Conservation (phyloP, 2,329 filamentous ascomycete genomes). For the Colletotrichum eleusines region DNA sequence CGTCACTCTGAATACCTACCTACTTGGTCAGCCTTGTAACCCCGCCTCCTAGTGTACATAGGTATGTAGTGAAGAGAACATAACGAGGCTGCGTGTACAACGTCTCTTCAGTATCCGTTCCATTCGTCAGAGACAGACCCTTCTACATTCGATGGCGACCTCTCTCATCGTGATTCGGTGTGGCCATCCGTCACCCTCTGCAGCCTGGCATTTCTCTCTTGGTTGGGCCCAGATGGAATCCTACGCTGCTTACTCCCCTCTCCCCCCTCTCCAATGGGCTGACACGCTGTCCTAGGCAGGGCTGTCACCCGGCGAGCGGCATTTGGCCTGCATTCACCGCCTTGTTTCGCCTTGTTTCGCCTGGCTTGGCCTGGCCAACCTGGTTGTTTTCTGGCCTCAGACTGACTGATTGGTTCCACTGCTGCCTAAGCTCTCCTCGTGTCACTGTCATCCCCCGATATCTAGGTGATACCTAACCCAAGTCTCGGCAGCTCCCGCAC, state of each 20-base stretch:
- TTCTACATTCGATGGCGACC: neutral
- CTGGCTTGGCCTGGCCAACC: neutral
- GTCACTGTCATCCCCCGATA: neutral
- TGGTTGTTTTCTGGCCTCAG: conserved; percentile 14
- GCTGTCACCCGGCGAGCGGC: conserved; percentile 15
- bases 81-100: neutral
- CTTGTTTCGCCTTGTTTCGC: conserved; percentile 28
- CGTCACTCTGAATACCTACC: neutral
- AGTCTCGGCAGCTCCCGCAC: conserved; percentile 30
- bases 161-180: neutral
- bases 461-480: neutral
- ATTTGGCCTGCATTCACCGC: conserved; percentile 29
- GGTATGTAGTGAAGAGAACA: too few relatives aligned
- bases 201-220: neutral
- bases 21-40: neutral
- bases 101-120: neutral
- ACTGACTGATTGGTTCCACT: conserved; percentile 2
- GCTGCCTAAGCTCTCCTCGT: neutral
- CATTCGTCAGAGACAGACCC: neutral
- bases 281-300: conserved; percentile 14
- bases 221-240: conserved; percentile 18
- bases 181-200: neutral
- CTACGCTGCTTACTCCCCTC: conserved; percentile 8
- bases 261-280: neutral
- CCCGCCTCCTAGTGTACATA: too few relatives aligned